phyloP scores from a whole-genome alignment of 352 stramenopile species.

The Phytopythium helicoides region DNA sequence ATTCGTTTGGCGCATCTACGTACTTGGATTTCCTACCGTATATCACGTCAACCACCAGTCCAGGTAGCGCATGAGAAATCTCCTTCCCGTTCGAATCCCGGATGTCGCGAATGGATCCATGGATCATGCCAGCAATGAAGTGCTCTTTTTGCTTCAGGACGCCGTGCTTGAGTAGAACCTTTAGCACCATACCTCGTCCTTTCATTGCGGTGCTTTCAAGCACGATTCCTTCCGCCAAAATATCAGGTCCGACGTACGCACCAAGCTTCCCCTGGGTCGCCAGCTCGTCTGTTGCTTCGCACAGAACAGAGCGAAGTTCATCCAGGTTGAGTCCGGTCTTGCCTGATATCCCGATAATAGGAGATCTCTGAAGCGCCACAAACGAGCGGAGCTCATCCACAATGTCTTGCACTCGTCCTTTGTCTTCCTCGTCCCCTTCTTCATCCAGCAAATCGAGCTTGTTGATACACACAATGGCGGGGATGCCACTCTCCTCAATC shows the following conservation, averaged over 20 bases:
- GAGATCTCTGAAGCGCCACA: slow-evolving; percentile 72
- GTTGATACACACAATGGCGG: slow-evolving; percentile 81
- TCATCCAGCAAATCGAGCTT: slow-evolving; percentile 77
- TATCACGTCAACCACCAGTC: slow-evolving; percentile 76
- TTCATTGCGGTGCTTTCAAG: slow-evolving; percentile 70
- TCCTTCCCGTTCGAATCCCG: slow-evolving; percentile 53
- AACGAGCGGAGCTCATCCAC: slow-evolving; percentile 67
- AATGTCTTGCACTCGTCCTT: slow-evolving; percentile 36
- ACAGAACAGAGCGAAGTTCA: slow-evolving; percentile 40
- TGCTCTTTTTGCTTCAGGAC: slow-evolving; percentile 64
- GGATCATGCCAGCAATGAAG: slow-evolving; percentile 86
- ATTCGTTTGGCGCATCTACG: slow-evolving; percentile 79
- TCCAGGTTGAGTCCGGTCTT: slow-evolving; percentile 58
- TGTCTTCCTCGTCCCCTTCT: slow-evolving; percentile 13
- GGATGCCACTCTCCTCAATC: slow-evolving; percentile 74
- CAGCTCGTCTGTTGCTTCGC: slow-evolving; percentile 27
- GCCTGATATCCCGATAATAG: slow-evolving; percentile 78
- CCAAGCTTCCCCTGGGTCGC: slow-evolving; percentile 29
- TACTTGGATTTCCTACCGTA: slow-evolving; percentile 83
- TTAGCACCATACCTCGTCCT: slow-evolving; percentile 65
- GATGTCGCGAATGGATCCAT: slow-evolving; percentile 67
- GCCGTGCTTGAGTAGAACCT: slow-evolving; percentile 70
- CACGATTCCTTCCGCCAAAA: slow-evolving; percentile 57
- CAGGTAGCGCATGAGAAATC: slow-evolving; percentile 48
- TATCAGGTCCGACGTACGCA: slow-evolving; percentile 32